phyloP scores from a whole-genome alignment of 2,329 filamentous ascomycete species.

The Cyphellophora europaea region DNA sequence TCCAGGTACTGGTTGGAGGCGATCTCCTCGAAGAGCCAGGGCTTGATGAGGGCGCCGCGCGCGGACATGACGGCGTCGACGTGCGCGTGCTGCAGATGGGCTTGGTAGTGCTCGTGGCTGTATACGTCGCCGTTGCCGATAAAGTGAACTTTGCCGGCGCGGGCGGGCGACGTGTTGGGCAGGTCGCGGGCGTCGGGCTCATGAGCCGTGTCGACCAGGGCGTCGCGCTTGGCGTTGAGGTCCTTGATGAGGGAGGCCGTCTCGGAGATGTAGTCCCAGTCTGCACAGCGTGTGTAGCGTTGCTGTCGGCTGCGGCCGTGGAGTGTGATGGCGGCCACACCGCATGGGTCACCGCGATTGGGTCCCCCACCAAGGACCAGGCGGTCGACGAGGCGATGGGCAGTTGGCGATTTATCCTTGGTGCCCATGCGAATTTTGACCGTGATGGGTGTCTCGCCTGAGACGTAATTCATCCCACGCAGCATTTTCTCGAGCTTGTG shows the following conservation, averaged over 20 bases:
- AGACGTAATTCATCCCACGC: conserved; percentile 90
- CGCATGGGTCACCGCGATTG: conserved; percentile 57
- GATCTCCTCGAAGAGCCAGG: conserved; percentile 98
- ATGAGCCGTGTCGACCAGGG: conserved; percentile 62
- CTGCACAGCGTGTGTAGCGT: conserved; percentile 82
- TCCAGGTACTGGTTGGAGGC: conserved; percentile 78
- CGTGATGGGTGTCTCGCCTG: conserved; percentile 81
- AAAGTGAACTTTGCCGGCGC: conserved; percentile 70
- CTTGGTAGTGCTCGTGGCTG: conserved; percentile 79
- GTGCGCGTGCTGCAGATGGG: conserved; percentile 63
- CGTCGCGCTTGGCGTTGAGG: conserved; percentile 61
- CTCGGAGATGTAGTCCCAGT: conserved; percentile 91
- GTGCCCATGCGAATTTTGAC: conserved; percentile 93
- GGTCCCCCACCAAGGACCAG: conserved; percentile 58
- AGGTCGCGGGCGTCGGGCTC: conserved; percentile 69
- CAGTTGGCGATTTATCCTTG: conserved; percentile 67
- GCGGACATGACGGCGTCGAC: conserved; percentile 96
- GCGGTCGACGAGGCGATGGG: conserved; percentile 70
- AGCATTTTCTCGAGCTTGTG: conserved; percentile 91
- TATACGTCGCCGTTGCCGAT: conserved; percentile 95
- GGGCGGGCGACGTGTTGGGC: conserved; percentile 31
- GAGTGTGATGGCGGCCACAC: conserved; percentile 89
- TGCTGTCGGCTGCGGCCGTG: conserved; percentile 92
- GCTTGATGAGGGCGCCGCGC: conserved; percentile 93
- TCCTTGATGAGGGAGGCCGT: conserved; percentile 75